Conservation (phyloP, 257 asterid genomes). For the Nicotiana noctiflora region DNA sequence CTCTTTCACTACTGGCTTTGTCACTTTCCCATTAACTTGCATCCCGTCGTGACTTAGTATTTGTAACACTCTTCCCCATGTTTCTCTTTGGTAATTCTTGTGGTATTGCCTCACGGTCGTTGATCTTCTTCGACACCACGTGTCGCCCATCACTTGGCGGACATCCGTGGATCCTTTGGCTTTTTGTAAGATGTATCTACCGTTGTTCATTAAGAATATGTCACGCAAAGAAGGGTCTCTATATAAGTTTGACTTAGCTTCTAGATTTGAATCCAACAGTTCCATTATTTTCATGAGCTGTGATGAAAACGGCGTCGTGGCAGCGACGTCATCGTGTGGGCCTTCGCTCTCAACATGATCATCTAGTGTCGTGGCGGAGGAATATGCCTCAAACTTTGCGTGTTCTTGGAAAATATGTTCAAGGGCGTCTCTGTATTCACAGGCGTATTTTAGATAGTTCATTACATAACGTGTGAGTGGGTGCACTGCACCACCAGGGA, state of each 20-base stretch:
- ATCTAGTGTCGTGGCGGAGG: not conserved
- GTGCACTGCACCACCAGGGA: slow-evolving; percentile 94
- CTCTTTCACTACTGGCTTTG: slow-evolving; percentile 55
- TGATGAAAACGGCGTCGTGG: slow-evolving; percentile 35
- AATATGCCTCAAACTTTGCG: slow-evolving; percentile 4
- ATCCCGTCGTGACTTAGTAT: slow-evolving; percentile 59
- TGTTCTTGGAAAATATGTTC: slow-evolving; percentile 44
- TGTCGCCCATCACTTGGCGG: slow-evolving; percentile 69
- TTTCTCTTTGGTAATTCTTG: slow-evolving; percentile 76
- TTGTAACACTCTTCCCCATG: slow-evolving; percentile 65
- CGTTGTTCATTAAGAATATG: slow-evolving; percentile 82
- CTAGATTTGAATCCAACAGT: slow-evolving; percentile 47
- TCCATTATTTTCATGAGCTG: slow-evolving; percentile 58
- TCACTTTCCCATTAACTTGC: slow-evolving; percentile 38
- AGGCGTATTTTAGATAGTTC: slow-evolving; percentile 61
- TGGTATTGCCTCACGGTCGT: slow-evolving; percentile 68
- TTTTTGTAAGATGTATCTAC: slow-evolving; percentile 68
- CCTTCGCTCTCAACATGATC: slow-evolving; percentile 24
- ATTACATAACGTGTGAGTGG: slow-evolving; percentile 84
- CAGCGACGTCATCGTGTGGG: slow-evolving; percentile 29
- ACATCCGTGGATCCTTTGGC: slow-evolving; percentile 61
- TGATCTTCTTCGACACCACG: slow-evolving; percentile 75
- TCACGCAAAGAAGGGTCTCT: slow-evolving; percentile 49
- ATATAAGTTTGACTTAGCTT: slow-evolving; percentile 48
- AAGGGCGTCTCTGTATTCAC: slow-evolving; percentile 58